Evolutionary conservation across 176 grass and related monocot species (phyloP).

Genomic region (Musa acuminata): DNA sequence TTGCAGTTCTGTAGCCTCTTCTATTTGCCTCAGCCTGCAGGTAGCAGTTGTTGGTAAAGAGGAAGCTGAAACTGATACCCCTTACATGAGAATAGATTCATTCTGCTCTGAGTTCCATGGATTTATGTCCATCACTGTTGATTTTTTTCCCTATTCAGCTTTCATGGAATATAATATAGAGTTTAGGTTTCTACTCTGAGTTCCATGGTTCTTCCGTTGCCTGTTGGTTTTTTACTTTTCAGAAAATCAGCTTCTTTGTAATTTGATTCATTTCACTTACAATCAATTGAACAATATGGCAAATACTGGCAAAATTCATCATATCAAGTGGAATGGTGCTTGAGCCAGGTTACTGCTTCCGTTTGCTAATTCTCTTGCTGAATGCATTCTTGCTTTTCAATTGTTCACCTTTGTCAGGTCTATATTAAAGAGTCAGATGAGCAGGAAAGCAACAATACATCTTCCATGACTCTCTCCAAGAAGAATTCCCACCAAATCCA

Average conservation of each 20-base stretch:
- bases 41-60: no score
- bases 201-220: no score
- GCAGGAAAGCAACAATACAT: slow-evolving; percentile 42
- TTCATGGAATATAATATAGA: no score
- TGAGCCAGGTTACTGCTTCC: neutral
- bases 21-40: no score
- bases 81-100: no score
- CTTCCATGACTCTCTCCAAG: slow-evolving; percentile 33
- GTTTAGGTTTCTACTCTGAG: neutral
- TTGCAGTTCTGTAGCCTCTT: no score
- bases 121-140: no score
- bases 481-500: slow-evolving; percentile 26
- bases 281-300: no score
- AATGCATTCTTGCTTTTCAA: slow-evolving; percentile 17
- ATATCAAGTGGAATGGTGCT: neutral
- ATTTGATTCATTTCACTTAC: no score
- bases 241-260: neutral
- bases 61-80: no score
- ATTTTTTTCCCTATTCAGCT: no score
- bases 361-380: slow-evolving; percentile 16
- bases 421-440: slow-evolving; percentile 31
- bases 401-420: slow-evolving; percentile 9
- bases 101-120: no score
- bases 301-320: neutral
- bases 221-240: neutral